A percentile compares a stretch with the other conserved stretches of the same genome.
Conservation (phyloP, 176 grass and related monocot genomes). For the Rhynchospora pubera region DNA sequence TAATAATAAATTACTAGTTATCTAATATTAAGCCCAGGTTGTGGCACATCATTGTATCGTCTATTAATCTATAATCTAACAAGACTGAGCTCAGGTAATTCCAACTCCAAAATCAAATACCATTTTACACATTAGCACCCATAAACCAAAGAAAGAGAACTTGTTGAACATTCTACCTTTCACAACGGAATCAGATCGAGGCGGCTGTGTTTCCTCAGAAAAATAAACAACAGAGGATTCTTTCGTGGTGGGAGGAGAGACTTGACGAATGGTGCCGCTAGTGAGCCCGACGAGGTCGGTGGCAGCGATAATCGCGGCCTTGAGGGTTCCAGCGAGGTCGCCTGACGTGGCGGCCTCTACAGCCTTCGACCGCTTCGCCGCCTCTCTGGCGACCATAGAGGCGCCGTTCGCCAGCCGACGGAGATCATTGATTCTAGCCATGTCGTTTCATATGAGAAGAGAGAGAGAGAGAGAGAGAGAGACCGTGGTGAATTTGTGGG, state of each 20-base stretch:
- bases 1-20: background rate
- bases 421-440: constrained; percentile 2
- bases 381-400: constrained; percentile 8
- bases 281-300: constrained; percentile 80
- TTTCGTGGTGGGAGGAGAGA: constrained; percentile 14
- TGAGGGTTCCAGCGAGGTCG: constrained; percentile 35
- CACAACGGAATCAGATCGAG: constrained; percentile 16
- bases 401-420: constrained; percentile 15
- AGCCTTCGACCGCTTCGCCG: background rate
- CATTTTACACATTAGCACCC: background rate
- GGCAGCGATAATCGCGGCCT: constrained; percentile 44
- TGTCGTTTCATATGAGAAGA: background rate
- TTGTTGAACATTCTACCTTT: background rate
- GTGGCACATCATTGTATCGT: too few species aligned
- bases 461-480: background rate
- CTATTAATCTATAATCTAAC: too few species aligned
- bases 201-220: background rate
- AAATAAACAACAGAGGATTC: constrained; percentile 53
- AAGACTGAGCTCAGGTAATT: too few species aligned
- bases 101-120: background rate
- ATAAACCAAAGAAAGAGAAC: background rate
- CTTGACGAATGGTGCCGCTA: constrained; percentile 36
- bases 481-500: too few species aligned
- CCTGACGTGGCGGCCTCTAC: background rate
- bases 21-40: background rate